Percentiles rank a stretch among this genome's conserved stretches.
phyloP scores from a whole-genome alignment of 2,329 filamentous ascomycete genomes.

The Ascochyta clinopodiicola region DNA sequence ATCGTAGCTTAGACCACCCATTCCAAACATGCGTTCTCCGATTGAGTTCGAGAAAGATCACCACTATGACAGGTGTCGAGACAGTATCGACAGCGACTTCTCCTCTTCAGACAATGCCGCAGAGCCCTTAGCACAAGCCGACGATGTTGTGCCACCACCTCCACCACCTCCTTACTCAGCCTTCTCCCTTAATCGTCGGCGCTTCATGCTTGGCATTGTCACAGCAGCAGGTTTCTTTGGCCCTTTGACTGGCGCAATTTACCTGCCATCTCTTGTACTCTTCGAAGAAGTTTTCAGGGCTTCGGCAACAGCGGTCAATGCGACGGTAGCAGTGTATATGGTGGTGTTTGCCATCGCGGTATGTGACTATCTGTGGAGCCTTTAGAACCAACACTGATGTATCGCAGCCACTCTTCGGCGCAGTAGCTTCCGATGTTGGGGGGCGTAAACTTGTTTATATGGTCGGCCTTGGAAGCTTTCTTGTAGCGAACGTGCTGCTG shows the following conservation, averaged over 20 bases:
- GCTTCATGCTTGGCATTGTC: conserved; percentile 50
- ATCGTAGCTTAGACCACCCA: conserved; percentile 4
- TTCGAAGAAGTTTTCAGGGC: conserved; percentile 47
- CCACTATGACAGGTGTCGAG: conserved; percentile 28
- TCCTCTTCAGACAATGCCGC: conserved; percentile 21
- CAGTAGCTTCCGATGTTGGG: conserved; percentile 49
- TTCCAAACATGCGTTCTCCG: conserved; percentile 29
- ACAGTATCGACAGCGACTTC: conserved; percentile 33
- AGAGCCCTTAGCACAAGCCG: conserved; percentile 14
- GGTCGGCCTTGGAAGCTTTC: conserved; percentile 49
- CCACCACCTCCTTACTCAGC: conserved; percentile 46
- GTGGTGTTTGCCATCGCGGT: conserved; percentile 51
- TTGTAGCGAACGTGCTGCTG: conserved; percentile 50
- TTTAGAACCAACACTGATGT: conserved; percentile 11
- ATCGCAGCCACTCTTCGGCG: conserved; percentile 50
- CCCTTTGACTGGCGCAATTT: conserved; percentile 54
- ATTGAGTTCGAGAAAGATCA: conserved; percentile 34
- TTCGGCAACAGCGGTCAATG: conserved; percentile 49
- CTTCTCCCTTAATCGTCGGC: conserved; percentile 44
- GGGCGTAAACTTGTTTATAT: conserved; percentile 53
- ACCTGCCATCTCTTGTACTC: conserved; percentile 52
- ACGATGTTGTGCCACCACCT: conserved; percentile 9
- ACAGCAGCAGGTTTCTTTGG: conserved; percentile 54
- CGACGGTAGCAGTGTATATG: conserved; percentile 56
- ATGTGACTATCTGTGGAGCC: conserved; percentile 1